These are phyloP conservation scores for Aureobasidium musti DNA, from an alignment of 2,329 filamentous ascomycete genomes.

Conservation along the genomic window DNA sequence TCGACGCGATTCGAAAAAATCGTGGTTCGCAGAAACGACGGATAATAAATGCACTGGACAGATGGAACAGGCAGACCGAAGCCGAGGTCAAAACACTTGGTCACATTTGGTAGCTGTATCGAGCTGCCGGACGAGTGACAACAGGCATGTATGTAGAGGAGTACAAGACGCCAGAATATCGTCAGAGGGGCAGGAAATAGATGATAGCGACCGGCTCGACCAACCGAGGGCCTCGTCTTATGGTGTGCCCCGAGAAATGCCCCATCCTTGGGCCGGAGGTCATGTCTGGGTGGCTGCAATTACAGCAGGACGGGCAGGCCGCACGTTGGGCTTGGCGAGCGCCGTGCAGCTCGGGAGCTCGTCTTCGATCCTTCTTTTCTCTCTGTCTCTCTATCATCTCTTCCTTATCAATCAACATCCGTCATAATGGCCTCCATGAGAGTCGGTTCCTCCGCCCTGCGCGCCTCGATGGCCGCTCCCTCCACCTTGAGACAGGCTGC, in stretches of 20 bases:
- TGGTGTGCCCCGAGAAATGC: slow-evolving; percentile 22
- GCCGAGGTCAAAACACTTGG: slow-evolving; percentile 26
- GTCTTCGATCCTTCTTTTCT: slow-evolving; percentile 29
- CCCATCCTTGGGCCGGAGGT: slow-evolving; percentile 12
- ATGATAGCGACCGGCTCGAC: slow-evolving; percentile 6
- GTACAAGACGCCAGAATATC: not conserved
- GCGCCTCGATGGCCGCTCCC: slow-evolving; percentile 66
- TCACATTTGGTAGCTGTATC: not conserved
- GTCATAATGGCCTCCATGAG: slow-evolving; percentile 78
- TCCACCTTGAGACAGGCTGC: slow-evolving; percentile 54
- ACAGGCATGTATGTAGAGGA: not conserved
- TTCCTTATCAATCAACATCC: slow-evolving; percentile 43
- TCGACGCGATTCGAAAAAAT: slow-evolving; percentile 7
- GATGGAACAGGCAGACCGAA: slow-evolving; percentile 9
- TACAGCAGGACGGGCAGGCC: not conserved
- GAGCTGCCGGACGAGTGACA: not conserved
- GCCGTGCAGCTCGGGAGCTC: slow-evolving; percentile 17
- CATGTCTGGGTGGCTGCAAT: slow-evolving; percentile 8
- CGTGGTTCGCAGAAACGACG: slow-evolving; percentile 17
- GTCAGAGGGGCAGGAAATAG: slow-evolving; percentile 3
- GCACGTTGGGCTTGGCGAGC: slow-evolving; percentile 4
- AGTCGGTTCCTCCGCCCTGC: slow-evolving; percentile 77
- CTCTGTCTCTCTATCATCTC: slow-evolving; percentile 37
- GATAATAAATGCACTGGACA: slow-evolving; percentile 10
- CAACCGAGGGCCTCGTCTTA: not conserved